phyloP scores from a whole-genome alignment of 2,329 filamentous ascomycete species.

The Colletotrichum viniferum region DNA sequence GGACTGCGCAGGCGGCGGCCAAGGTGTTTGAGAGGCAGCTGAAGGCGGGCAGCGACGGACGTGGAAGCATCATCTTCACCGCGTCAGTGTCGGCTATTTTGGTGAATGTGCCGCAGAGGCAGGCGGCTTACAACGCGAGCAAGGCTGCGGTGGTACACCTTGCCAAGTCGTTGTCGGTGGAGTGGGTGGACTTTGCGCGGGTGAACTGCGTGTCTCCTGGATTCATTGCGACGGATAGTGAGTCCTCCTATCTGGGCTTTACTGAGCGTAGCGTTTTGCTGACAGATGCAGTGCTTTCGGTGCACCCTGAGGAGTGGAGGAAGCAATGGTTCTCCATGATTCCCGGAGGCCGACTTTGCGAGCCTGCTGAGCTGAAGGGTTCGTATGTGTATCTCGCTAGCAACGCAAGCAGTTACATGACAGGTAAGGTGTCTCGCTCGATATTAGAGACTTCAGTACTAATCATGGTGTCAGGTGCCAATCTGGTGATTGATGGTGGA shows the following conservation, averaged over 20 bases:
- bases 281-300: neutral
- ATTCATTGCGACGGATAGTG: conserved; percentile 18
- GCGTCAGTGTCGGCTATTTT: conserved; percentile 43
- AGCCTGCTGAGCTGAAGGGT: conserved; percentile 47
- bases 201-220: conserved; percentile 21
- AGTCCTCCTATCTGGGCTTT: neutral
- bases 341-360: conserved; percentile 11
- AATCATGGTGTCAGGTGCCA: conserved; percentile 28
- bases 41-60: conserved; percentile 28
- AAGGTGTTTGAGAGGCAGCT: conserved; percentile 38
- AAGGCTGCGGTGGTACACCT: conserved; percentile 79
- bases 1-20: conserved; percentile 45
- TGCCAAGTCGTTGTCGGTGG: conserved; percentile 70
- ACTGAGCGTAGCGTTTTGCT: neutral
- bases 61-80: conserved; percentile 43
- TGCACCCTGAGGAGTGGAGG: conserved; percentile 64
- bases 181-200: conserved; percentile 71
- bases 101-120: conserved; percentile 42
- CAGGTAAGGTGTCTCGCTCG: conserved; percentile 25
- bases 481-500: conserved; percentile 60
- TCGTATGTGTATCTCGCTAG: conserved; percentile 56
- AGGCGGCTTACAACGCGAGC: conserved; percentile 71
- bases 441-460: neutral
- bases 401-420: conserved; percentile 44
- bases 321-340: conserved; percentile 19